phyloP scores from a whole-genome alignment of 2,329 filamentous ascomycete species.

The Zymoseptoria brevis region DNA sequence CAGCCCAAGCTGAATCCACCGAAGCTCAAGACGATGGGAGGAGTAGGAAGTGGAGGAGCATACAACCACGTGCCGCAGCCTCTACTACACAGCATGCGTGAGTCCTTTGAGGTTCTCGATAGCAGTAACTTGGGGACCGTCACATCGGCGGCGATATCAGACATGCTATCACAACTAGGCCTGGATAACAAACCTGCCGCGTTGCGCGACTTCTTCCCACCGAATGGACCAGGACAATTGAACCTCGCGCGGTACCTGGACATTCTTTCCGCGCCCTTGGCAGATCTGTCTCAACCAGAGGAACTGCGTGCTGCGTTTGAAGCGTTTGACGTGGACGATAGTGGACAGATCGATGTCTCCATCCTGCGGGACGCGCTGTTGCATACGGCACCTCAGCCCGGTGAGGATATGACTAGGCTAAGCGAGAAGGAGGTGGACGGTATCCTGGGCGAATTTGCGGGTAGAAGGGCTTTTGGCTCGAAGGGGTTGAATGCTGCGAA shows the following conservation, averaged over 20 bases:
- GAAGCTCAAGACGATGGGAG: slow-evolving; percentile 12
- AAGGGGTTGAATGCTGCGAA: slow-evolving; percentile 43
- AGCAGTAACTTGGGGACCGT: slow-evolving; percentile 78
- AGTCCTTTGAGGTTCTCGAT: slow-evolving; percentile 90
- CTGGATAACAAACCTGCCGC: slow-evolving; percentile 64
- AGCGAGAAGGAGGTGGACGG: slow-evolving; percentile 72
- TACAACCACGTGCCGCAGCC: slow-evolving; percentile 69
- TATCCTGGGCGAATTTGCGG: slow-evolving; percentile 79
- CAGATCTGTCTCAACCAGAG: slow-evolving; percentile 63
- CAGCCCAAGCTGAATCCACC: slow-evolving; percentile 8
- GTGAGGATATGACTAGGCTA: slow-evolving; percentile 48
- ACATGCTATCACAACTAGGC: slow-evolving; percentile 81
- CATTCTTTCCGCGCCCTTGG: slow-evolving; percentile 65
- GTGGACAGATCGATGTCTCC: slow-evolving; percentile 76
- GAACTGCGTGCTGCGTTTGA: slow-evolving; percentile 87
- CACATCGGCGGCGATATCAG: slow-evolving; percentile 71
- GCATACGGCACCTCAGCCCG: slow-evolving; percentile 70
- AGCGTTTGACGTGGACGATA: slow-evolving; percentile 93
- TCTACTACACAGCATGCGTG: slow-evolving; percentile 78
- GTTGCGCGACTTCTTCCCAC: slow-evolving; percentile 74
- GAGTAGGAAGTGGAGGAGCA: slow-evolving; percentile 8
- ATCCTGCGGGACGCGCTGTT: slow-evolving; percentile 78
- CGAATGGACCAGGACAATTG: slow-evolving; percentile 57
- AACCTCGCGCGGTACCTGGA: slow-evolving; percentile 81
- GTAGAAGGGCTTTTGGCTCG: slow-evolving; percentile 66